Base-by-base conservation (phyloP, 148 eudicot genomes). In the Nepenthes gracilis region DNA sequence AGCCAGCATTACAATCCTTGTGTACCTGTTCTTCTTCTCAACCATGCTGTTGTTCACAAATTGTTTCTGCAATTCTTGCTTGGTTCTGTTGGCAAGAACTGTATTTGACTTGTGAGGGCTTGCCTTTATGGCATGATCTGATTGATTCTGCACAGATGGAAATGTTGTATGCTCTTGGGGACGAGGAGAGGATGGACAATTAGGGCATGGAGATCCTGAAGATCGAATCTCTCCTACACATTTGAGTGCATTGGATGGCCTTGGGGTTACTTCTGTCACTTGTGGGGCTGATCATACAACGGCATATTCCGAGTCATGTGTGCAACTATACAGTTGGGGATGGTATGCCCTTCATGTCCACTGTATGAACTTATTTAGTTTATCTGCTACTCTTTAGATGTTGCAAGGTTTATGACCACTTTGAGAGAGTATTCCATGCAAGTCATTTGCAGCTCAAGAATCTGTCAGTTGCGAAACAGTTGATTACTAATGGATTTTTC, bases 171-270 rank as follows among this genome's bases (percentile, higher is more conserved):
- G 99, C 79, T 93, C 99, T 1, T 93, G 99, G 99, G 99, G 99
- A 68, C 78, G 91, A 72, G 99, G 99, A 57, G 99, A 93, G 80
- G 99, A 93, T 68, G 99, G 99, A n/a, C 99, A 93, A 68, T 70
- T 88, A 70, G 99, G 99, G 52, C 96, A 82, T 58, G 96, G 92
- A 53, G 96, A 93, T 79, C 85, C 99, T 23, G 99, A 88, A 76
- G 99, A 93, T 79, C 81, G 89, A n/a, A 62, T 80, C 68, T 74
- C 75, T 63, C 99, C 99, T 6, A 83, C 83, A 50, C 95, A 81
- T 52, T 58, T 93, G 67, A 88, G 91, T 78, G 95, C 95, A 50
- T 74, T 93, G 63, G 89, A 88, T 79, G 96, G 80, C 12, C 81
- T 72, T 64, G 84, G 84, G 49, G 79, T 93, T 36, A 73, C 74